Percentiles rank a stretch among this genome's conserved stretches.
Evolutionary conservation across 2,329 filamentous ascomycete species (phyloP).

Genomic region (Aspergillus calidoustus): DNA sequence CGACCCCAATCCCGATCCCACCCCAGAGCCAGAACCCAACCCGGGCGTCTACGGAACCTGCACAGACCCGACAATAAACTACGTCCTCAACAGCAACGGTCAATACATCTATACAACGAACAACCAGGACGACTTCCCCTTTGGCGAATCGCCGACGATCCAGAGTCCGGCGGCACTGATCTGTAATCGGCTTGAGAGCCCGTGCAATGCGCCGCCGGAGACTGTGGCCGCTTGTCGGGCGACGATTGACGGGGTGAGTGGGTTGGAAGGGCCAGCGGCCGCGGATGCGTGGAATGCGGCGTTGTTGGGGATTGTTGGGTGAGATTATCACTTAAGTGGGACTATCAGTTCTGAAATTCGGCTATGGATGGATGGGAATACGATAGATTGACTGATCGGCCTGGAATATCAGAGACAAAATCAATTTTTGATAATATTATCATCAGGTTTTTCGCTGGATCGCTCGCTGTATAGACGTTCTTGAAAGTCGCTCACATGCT

Average conservation of each 20-base stretch:
- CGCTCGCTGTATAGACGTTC: no score
- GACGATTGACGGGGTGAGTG: background rate
- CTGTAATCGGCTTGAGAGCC: background rate
- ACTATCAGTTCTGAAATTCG: no score
- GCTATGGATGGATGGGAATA: no score
- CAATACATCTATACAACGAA: background rate
- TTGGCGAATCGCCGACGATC: background rate
- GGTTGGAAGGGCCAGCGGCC: background rate
- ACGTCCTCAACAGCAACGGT: background rate
- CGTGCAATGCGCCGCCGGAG: background rate
- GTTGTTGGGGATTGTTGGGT: background rate
- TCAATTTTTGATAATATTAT: no score
- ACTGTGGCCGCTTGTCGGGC: background rate
- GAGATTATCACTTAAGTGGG: background rate
- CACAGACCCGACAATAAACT: background rate
- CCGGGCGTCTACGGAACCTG: background rate
- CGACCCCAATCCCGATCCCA: background rate
- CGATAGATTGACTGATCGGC: no score
- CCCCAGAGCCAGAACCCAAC: background rate
- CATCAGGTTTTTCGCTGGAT: no score
- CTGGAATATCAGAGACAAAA: no score
- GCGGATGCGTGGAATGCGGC: background rate
- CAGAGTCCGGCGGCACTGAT: background rate
- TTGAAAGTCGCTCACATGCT: no score
- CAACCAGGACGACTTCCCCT: background rate